Conservation (phyloP, 495 filamentous ascomycete genomes). For the Endocarpon pusillum region DNA sequence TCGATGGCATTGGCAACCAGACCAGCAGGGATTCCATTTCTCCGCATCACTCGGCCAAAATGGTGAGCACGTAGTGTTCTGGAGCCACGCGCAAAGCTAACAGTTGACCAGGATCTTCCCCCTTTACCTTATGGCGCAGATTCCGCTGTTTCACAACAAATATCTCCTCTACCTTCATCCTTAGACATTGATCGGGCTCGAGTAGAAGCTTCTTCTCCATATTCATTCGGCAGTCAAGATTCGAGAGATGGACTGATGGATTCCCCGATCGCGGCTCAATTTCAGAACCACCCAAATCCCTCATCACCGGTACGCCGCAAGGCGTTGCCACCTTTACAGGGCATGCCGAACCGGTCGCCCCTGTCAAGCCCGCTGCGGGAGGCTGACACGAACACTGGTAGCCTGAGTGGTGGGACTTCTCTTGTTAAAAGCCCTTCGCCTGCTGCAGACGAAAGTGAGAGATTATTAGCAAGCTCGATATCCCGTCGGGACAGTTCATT, state of each 20-base stretch:
- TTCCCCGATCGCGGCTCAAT: constrained; percentile 15
- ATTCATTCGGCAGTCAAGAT: constrained; percentile 52
- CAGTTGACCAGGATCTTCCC: constrained; percentile 11
- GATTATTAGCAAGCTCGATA: not conserved
- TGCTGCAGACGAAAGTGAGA: not conserved
- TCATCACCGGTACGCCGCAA: constrained; percentile 1
- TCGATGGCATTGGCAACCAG: constrained; percentile 41
- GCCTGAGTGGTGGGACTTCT: constrained; percentile 5
- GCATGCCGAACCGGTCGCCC: not conserved
- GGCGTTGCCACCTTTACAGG: not conserved
- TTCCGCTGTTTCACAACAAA: constrained; percentile 20
- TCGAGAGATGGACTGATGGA: constrained; percentile 45
- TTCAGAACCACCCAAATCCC: constrained; percentile 1
- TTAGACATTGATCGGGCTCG: constrained; percentile 39
- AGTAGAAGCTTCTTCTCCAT: constrained; percentile 39
- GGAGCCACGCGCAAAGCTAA: constrained; percentile 10
- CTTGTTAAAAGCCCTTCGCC: not conserved
- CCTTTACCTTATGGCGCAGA: too few species aligned
- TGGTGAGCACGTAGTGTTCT: constrained; percentile 18
- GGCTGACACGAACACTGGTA: constrained; percentile 6
- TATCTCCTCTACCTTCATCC: constrained; percentile 28
- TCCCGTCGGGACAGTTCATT: not conserved
- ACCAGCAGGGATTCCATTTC: constrained; percentile 18
- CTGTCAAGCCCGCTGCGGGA: not conserved
- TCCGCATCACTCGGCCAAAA: constrained; percentile 13